Evolutionary conservation across 768 basidiomycete species (phyloP).

Genomic region (Lentinula detonsa): DNA sequence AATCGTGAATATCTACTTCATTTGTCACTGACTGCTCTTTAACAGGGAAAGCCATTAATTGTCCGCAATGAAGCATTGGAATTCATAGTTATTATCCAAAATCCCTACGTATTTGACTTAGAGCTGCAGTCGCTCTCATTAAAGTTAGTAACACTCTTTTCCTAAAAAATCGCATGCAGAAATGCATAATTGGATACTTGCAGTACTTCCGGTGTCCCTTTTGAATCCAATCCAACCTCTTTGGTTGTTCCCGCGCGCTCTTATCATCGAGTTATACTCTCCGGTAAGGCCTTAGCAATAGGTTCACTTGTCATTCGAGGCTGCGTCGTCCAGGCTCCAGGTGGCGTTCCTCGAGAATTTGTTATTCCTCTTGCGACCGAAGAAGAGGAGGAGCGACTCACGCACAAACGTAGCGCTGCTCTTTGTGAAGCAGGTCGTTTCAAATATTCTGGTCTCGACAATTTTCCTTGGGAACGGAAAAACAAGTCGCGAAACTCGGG

Average conservation of each 20-base stretch:
- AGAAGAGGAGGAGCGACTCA: constrained; percentile 60
- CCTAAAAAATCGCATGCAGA: constrained; percentile 5
- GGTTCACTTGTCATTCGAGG: constrained; percentile 75
- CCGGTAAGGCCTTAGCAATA: constrained; percentile 56
- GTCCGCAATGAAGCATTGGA: constrained; percentile 84
- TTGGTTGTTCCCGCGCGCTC: constrained; percentile 70
- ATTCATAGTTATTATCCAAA: constrained; percentile 77
- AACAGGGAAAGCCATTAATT: constrained; percentile 54
- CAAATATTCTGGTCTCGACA: constrained; percentile 72
- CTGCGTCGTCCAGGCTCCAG: constrained; percentile 70
- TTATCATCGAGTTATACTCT: constrained; percentile 65
- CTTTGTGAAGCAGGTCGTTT: constrained; percentile 63
- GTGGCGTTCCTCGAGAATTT: constrained; percentile 67
- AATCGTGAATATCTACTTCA: not conserved
- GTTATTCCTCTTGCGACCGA: constrained; percentile 67
- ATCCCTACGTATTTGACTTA: constrained; percentile 89
- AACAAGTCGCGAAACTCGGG: constrained; percentile 31
- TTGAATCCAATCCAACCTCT: constrained; percentile 59
- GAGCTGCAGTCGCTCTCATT: constrained; percentile 78
- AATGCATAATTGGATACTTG: not conserved
- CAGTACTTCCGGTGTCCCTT: constrained; percentile 79
- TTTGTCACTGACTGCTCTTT: not conserved
- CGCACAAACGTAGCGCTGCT: constrained; percentile 51
- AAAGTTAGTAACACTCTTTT: constrained; percentile 42
- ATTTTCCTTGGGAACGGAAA: constrained; percentile 52